Base-by-base conservation (phyloP, 2,329 filamentous ascomycete genomes). In the Penicillium sp. region DNA sequence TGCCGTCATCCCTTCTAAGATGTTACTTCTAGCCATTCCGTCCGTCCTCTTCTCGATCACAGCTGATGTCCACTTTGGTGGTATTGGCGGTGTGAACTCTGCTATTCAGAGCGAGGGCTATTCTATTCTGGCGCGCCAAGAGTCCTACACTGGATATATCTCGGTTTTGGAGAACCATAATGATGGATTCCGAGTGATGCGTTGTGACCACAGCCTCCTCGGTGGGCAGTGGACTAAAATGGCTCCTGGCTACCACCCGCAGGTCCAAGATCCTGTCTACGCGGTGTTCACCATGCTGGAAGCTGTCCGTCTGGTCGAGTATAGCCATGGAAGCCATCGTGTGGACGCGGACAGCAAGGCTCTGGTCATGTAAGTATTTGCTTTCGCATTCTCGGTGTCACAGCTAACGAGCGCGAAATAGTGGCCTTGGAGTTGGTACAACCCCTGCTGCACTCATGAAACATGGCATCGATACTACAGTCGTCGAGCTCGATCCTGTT, bases 231-330 rank as follows among this genome's bases (percentile, higher is more conserved):
- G 92, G 92, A 81, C 87, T 11, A 78, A 78, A 36, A 60, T 76
- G 73, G 60, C 66, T 18, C 57, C 71, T 63, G 71, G 86, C 68
- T 53, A 78, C 73, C 45, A 75, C 66, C 81, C 79, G 1, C 70
- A 80, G 40, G 75, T 90, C 16, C 82, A 84, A 10, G 94, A 99
- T 72, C 90, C 92, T 0, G 90, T 99, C 50, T 99, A 97, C 68
- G 87, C 90, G 9, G 88, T 97, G n/a, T 99, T 99, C 69, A 87
- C 90, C 24, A 95, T 96, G 81, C 82, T 99, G 1, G 94, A 99
- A 70, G 90, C 92, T 3, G 87, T 97, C 6, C 83, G 94, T 20
- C 80, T 99, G 28, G 79, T 96, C 22, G 79, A 94, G 61, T 72
- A 78, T 4, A 76, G 79, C 27, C 53, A 65, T 43, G 65, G 67